Percentiles rank a stretch among this genome's conserved stretches.
Conservation (phyloP, 1,139 yeast genomes). For the Barnettozyma hawaiiensis region DNA sequence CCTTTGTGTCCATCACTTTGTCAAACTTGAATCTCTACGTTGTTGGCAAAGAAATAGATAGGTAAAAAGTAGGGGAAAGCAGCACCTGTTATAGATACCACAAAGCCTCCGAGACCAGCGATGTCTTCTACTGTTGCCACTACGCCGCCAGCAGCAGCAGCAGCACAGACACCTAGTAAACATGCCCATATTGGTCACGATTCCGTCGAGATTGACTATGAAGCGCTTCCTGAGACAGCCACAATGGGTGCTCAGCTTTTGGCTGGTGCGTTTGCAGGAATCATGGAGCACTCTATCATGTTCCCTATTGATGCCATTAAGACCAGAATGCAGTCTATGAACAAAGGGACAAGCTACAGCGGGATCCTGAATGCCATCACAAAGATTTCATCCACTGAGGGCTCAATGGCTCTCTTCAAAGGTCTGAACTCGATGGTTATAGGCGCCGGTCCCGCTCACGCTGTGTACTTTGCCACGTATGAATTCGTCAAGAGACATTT, state of each 20-base stretch:
- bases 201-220: conserved; percentile 60
- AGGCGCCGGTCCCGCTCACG: conserved; percentile 99
- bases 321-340: conserved; percentile 88
- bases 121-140: background rate
- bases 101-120: background rate
- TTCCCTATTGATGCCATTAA: conserved; percentile 93
- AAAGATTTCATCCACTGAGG: conserved; percentile 81
- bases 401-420: conserved; percentile 85
- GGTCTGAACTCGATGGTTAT: conserved; percentile 89
- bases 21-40: background rate
- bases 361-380: conserved; percentile 49
- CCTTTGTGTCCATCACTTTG: no score
- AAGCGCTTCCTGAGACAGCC: conserved; percentile 85
- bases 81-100: background rate
- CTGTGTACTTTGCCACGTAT: conserved; percentile 93
- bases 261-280: conserved; percentile 98
- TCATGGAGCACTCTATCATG: conserved; percentile 97
- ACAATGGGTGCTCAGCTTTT: conserved; percentile 73
- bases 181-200: conserved; percentile 11
- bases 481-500: conserved; percentile 71
- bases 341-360: conserved; percentile 33
- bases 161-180: conserved; percentile 1
- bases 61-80: no score
- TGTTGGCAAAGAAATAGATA: background rate
- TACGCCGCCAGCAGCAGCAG: background rate